Evolutionary conservation across 176 grass and related monocot genomes (phyloP), one percentile per base, ranked within the genome.

Genomic region (Musa beccarii): DNA sequence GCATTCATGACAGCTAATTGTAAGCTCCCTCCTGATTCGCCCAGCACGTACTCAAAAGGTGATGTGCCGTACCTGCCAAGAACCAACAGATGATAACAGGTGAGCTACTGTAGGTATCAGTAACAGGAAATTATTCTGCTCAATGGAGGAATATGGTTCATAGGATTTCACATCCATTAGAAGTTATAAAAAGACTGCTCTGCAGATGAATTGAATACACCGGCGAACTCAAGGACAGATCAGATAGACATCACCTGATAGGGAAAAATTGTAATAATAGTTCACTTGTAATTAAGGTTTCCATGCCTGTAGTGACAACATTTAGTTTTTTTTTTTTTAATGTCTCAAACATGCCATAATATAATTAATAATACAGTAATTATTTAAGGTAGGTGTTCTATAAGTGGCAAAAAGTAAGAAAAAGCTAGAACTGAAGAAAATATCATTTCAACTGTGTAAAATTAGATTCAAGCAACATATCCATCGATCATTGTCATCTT

Each of bases 1-100:
- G 85, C 87, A 75, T 79, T 86, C 77, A 80, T 90, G 20, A 85
- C 75, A 29, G 84, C 87, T 43, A 77, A 83, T 68, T 79, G 81
- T 69, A 92, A 78, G 55, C 74, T 92, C 74, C 88, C 89, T 83
- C 88, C 85, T 78, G 89, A 84, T 84, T 92, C 89, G 80, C 87
- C 83, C 66, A 96, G 63, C 69, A 81, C 83, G 43, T 92, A 91
- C 59, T 96, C 93, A 81, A 96, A 96, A 63, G 89, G 93, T 62
- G 93, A 90, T 79, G 84, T 88, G 59, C 89, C 85, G 15, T 90
- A 90, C 89, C 93, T 96, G 59, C 49, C 11, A 77, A 24, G 75
- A 66, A 62, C n/a, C 49, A 59, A 66, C 10, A 25, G 2, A 8
- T 10, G 0, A 52, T 4, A 52, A 6, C 19, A 21, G 34, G 3